Evolutionary conservation across 345 rosid genomes (phyloP).

Genomic region (Salix purpurea): DNA sequence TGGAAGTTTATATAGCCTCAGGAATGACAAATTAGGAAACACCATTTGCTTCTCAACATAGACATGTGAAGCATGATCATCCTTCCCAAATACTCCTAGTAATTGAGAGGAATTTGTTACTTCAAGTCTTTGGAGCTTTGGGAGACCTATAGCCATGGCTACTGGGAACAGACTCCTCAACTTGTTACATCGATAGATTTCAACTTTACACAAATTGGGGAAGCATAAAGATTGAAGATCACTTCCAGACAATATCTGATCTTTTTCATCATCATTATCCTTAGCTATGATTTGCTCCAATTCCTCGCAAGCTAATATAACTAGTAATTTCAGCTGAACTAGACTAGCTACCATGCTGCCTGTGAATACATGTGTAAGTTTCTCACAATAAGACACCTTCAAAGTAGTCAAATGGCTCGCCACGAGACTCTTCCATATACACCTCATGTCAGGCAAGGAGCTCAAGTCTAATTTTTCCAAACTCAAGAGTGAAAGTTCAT

Average conservation of each 20-base stretch:
- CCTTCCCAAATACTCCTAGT: background rate
- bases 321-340: fast-evolving
- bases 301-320: fast-evolving
- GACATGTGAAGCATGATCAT: background rate
- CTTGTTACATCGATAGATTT: fast-evolving
- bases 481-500: no score
- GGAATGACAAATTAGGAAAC: background rate
- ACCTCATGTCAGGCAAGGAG: no score
- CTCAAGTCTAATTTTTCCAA: no score
- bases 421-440: no score
- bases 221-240: background rate
- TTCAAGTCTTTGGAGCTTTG: background rate
- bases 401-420: no score
- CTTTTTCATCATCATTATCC: background rate
- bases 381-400: fast-evolving
- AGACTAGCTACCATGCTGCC: no score
- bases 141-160: background rate
- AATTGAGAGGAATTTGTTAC: background rate
- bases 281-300: no score
- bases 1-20: fast-evolving
- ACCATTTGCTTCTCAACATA: background rate
- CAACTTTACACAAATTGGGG: background rate
- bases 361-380: no score
- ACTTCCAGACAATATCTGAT: background rate
- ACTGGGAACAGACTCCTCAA: background rate